These are phyloP conservation scores for Apium graveolens DNA, from an alignment of 129 eudicot species.

Conservation along the genomic window DNA sequence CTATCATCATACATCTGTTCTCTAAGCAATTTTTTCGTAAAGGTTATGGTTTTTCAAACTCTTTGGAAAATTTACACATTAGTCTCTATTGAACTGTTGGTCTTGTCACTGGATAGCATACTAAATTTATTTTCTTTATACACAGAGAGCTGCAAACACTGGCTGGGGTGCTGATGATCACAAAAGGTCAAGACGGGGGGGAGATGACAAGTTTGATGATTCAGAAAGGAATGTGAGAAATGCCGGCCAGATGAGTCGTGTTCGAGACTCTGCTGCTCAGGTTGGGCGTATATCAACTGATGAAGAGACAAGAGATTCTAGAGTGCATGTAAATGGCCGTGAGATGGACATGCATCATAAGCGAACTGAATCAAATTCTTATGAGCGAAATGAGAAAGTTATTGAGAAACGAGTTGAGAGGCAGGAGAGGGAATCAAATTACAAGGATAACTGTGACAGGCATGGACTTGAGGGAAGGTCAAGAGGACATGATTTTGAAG, in stretches of 20 bases:
- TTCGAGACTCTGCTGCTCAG: conserved; percentile 12
- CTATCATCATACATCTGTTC: not conserved
- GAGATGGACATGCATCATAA: conserved; percentile 14
- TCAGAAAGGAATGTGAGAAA: conserved; percentile 23
- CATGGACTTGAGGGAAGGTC: conserved; percentile 5
- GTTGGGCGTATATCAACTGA: conserved; percentile 20
- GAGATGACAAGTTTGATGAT: conserved; percentile 39
- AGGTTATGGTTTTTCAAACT: not conserved
- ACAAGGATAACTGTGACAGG: not conserved
- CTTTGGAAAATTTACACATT: not conserved
- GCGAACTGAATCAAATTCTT: conserved; percentile 19
- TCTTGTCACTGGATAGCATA: not conserved
- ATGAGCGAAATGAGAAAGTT: conserved; percentile 33
- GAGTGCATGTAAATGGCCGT: conserved; percentile 13
- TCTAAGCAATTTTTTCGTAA: not conserved
- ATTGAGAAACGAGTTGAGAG: conserved; percentile 7
- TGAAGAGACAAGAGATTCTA: conserved; percentile 26
- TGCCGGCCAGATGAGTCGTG: conserved; percentile 15
- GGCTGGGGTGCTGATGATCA: conserved; percentile 94
- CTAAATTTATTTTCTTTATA: not conserved
- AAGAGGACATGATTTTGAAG: conserved; percentile 12
- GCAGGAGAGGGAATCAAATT: conserved; percentile 2
- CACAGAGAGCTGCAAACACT: conserved; percentile 94
- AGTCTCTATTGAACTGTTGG: not conserved
- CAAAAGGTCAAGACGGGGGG: conserved; percentile 58